phyloP scores from a whole-genome alignment of 2,329 filamentous ascomycete species.

The Eurotiales sp. region DNA sequence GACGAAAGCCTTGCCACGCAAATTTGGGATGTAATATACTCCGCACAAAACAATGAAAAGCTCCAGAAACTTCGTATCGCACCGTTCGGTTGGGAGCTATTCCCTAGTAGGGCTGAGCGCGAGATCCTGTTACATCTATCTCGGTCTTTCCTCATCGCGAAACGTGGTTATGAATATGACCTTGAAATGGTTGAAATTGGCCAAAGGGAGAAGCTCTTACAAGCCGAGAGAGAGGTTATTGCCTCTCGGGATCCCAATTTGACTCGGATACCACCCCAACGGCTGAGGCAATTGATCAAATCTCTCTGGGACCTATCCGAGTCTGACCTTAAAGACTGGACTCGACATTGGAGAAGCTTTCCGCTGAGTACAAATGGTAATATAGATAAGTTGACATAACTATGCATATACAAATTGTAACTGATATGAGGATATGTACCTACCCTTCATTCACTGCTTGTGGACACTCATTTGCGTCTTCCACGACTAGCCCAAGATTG shows the following conservation, averaged over 20 bases:
- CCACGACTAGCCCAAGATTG: neutral
- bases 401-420: no score
- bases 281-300: neutral
- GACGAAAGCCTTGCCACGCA: neutral
- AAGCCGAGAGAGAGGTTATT: neutral
- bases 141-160: neutral
- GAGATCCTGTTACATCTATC: neutral
- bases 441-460: no score
- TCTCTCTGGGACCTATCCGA: slow-evolving; percentile 2
- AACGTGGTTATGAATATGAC: neutral
- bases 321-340: slow-evolving; percentile 1
- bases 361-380: neutral
- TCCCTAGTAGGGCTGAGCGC: neutral
- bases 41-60: neutral
- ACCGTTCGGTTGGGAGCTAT: neutral
- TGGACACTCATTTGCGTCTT: no score
- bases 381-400: neutral
- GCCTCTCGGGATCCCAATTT: neutral
- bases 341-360: slow-evolving; percentile 1
- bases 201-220: neutral
- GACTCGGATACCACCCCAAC: neutral
- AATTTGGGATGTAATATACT: slow-evolving; percentile 2
- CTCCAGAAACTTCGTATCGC: neutral
- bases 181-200: slow-evolving; percentile 1
- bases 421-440: no score